Evolutionary conservation across 2,329 filamentous ascomycete genomes (phyloP), one percentile per base, ranked within the genome.

Genomic region (Pestalotiopsis sp.): DNA sequence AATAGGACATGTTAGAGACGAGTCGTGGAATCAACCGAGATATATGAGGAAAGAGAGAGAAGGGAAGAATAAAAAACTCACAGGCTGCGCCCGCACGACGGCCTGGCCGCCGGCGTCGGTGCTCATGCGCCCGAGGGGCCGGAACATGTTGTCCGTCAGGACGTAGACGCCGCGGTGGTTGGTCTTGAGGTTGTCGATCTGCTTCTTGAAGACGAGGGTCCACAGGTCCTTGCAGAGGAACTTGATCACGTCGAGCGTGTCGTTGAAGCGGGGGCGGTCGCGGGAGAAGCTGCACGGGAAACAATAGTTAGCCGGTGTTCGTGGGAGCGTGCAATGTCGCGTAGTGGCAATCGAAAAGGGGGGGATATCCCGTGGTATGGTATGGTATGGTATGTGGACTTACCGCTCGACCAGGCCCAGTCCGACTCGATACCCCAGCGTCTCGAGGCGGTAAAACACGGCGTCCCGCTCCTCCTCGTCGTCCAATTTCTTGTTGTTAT

Each of bases 141-240:
- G 91, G 82, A 99, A 99, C 10, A 91, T 85, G 77, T 94, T 94
- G 81, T 99, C 96, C 14, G 95, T 98, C 65, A 99, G 84, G 57
- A 99, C 96, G 79, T 98, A 99, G 73, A 98, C 94, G 64, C 96
- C 96, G 74, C 96, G 86, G 78, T 99, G 96, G 77, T 99, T 99
- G 9, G 96, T 99, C 82, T 99, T 99, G 60, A 99, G 86, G 78
- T 99, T 99, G 81, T 99, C 96, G 76, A 99, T 93, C 79, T 98
- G 97, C 81, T 99, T 99, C 78, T 93, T 88, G 80, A 98, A 99
- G 17, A 98, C 88, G 22, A 98, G 85, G 40, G 90, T 94, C 96
- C 96, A 99, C 58, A 99, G 86, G 79, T 99, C 96, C 83, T 99
- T 99, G 88, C 96, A 99, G 63, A 99, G 85, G 77, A 99, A 98